Evolutionary conservation across 805 yeast genomes (phyloP), one percentile per base, ranked within the genome.

Genomic region (Lipomyces anomalus): DNA sequence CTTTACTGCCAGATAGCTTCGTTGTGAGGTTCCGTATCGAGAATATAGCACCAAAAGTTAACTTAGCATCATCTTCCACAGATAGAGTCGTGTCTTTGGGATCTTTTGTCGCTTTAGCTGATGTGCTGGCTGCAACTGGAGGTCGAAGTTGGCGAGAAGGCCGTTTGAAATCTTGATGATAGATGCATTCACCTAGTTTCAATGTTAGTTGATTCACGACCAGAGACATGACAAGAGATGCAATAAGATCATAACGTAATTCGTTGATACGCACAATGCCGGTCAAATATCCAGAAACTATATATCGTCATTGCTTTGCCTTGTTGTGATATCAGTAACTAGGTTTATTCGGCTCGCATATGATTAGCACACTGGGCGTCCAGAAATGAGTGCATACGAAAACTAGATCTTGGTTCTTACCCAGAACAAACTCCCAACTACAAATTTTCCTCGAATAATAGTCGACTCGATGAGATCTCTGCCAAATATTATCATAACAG

Each of bases 261-360:
- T n/a, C 30, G 30, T 13, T 9, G 11, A 20, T 22, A 62, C 75
- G 41, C 68, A 66, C 97, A 85, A 66, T 90, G 97, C 61, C 92
- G 75, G 63, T 90, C 97, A 61, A 83, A 90, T 44, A 90, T 77
- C 84, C 88, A 85, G 61, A 89, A 83, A 7, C 95, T 84, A 67
- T 82, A 81, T 38, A 88, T 79, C 33, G 84, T 76, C 84, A 79
- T 78, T 13, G 2, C 36, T 3, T 18, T 9, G n/a, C 36, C 16
- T 18, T n/a, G n/a, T n/a, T n/a, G n/a, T n/a, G n/a, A n/a, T n/a
- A n/a, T n/a, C n/a, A n/a, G n/a, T n/a, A n/a, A n/a, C n/a, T n/a
- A n/a, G n/a, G n/a, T n/a, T n/a, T n/a, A n/a, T n/a, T n/a, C n/a
- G n/a, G n/a, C n/a, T n/a, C n/a, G n/a, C n/a, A n/a, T n/a, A n/a